Percentiles rank a stretch among this genome's conserved stretches.
Evolutionary conservation across 257 asterid species (phyloP).

Genomic region (Ophiorrhiza pumila): DNA sequence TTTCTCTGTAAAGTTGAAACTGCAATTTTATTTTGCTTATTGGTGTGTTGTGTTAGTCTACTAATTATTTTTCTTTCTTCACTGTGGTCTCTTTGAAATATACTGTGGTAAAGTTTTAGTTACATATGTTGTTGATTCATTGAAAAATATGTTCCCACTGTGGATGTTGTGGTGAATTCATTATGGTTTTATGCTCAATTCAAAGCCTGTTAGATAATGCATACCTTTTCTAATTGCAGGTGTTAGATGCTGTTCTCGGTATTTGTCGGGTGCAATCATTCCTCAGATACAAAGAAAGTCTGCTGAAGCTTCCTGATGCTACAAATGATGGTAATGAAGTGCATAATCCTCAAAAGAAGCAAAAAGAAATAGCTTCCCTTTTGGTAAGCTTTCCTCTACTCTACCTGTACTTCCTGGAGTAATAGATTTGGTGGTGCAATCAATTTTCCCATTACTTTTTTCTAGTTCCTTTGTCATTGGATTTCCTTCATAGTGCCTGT

Average conservation of each 20-base stretch:
- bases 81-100: background rate
- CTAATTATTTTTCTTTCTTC: no score
- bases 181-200: background rate
- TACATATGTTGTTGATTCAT: background rate
- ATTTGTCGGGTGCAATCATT: conserved; percentile 47
- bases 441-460: background rate
- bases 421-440: background rate
- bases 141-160: background rate
- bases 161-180: no score
- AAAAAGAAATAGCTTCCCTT: conserved; percentile 28
- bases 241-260: conserved; percentile 48
- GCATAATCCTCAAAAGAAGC: conserved; percentile 47
- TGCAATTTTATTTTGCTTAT: background rate
- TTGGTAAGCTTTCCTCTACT: conserved; percentile 36
- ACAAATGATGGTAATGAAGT: conserved; percentile 24
- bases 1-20: background rate
- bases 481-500: background rate
- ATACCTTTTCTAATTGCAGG: conserved; percentile 34
- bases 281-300: conserved; percentile 47
- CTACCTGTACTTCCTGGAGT: background rate
- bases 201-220: background rate
- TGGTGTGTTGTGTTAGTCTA: background rate
- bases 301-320: conserved; percentile 24
- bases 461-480: background rate
- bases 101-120: background rate